Base-by-base conservation (phyloP, 2,329 filamentous ascomycete genomes). In the Aspergillus floridensis region DNA sequence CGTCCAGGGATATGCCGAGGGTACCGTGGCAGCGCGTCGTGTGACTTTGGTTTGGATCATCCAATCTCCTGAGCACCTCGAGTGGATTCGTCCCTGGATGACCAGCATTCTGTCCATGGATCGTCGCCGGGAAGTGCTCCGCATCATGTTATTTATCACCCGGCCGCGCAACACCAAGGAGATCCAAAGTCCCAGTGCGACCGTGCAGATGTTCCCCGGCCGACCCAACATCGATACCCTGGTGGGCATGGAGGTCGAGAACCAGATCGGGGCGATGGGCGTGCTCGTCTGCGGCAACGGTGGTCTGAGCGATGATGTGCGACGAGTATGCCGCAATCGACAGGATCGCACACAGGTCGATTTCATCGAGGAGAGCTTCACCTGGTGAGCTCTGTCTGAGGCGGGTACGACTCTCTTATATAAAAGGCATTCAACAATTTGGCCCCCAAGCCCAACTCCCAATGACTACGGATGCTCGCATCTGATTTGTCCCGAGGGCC, bases 41-140 rank as follows among this genome's bases (percentile, higher is more conserved):
- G 79, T 98, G 50, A 91, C 89, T 1, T 86, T 98, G 7, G 86
- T 97, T 61, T 98, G 95, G 95, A 88, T 96, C 70, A 90, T 98
- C 64, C 91, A 95, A 62, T 91, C 92, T 57, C 89, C 90, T 41
- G 89, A 96, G 70, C 88, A 93, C 58, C 84, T 98, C 7, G 92
- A 96, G 74, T 98, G 95, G 93, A 90, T 96, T 60, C 86, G 91
- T 7, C 91, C 91, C 5, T 98, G 91, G 88, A 88, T 89, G 86
- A 88, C 85, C 16, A 80, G 81, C 65, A 88, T 98, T 56, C 82
- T 98, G 32, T 84, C 84, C 58, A 88, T 97, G 83, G 89, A 91
- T 12, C 85, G 87, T 66, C 88, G 93, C 56, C 86, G 90, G 59
- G 91, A 96, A 53, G 83, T 96, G 31, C 84, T 99, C 49, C 88